phyloP scores from a whole-genome alignment of 257 asterid genomes.

The Nicotiana knightiana region DNA sequence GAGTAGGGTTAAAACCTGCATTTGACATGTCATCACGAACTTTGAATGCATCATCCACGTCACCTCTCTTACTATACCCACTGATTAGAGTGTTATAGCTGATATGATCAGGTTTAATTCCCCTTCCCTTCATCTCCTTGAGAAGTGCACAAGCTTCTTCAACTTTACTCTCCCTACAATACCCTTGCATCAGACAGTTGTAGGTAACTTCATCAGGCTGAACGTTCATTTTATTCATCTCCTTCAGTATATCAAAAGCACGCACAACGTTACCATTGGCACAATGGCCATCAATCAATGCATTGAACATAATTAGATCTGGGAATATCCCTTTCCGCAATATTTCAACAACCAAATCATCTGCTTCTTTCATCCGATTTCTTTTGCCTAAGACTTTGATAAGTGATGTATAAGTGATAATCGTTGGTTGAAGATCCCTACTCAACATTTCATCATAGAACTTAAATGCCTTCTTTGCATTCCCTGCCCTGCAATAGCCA shows the following conservation, averaged over 20 bases:
- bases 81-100: slow-evolving; percentile 43
- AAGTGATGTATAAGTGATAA: slow-evolving; percentile 40
- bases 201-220: slow-evolving; percentile 50
- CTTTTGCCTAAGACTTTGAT: slow-evolving; percentile 39
- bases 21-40: slow-evolving; percentile 39
- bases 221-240: slow-evolving; percentile 43
- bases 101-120: slow-evolving; percentile 41
- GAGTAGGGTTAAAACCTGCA: slow-evolving; percentile 35
- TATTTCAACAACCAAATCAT: slow-evolving; percentile 33
- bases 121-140: slow-evolving; percentile 34
- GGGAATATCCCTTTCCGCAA: slow-evolving; percentile 33
- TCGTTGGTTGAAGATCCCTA: slow-evolving; percentile 40
- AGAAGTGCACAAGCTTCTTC: slow-evolving; percentile 42
- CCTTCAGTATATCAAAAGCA: slow-evolving; percentile 33
- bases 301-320: slow-evolving; percentile 55
- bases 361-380: slow-evolving; percentile 50
- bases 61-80: slow-evolving; percentile 47
- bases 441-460: slow-evolving; percentile 45
- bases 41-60: slow-evolving; percentile 32
- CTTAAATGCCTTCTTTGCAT: slow-evolving; percentile 36
- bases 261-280: slow-evolving; percentile 32
- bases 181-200: slow-evolving; percentile 45
- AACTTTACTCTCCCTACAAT: slow-evolving; percentile 42
- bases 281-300: slow-evolving; percentile 47
- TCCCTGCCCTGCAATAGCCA: slow-evolving; percentile 35